A percentile compares a stretch with the other conserved stretches of the same genome.
phyloP scores from a whole-genome alignment of 192 early-diverging fungal species.

The Coemansia sp. region DNA sequence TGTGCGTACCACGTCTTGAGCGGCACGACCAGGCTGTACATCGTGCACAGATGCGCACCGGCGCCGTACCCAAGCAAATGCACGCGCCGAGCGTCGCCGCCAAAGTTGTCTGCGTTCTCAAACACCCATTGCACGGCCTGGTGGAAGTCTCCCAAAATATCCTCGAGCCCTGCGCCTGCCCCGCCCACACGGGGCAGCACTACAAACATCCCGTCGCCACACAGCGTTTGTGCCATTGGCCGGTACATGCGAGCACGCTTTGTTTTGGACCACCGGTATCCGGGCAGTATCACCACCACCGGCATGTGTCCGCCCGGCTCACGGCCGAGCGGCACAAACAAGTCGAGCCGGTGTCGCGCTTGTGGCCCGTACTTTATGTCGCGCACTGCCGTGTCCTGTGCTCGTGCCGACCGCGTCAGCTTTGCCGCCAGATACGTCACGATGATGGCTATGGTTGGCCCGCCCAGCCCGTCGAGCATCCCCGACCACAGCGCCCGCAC shows the following conservation, averaged over 20 bases:
- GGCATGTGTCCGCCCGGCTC: conserved; percentile 20
- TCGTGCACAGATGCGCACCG: conserved; percentile 49
- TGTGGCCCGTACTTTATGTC: conserved; percentile 54
- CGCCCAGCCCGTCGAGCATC: conserved; percentile 54
- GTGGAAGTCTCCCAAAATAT: conserved; percentile 48
- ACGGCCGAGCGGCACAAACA: conserved; percentile 44
- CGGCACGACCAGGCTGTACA: conserved; percentile 54
- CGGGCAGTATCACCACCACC: conserved; percentile 45
- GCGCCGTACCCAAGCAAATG: conserved; percentile 52
- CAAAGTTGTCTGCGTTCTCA: conserved; percentile 45
- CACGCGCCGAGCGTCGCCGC: conserved; percentile 47
- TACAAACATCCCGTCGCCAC: conserved; percentile 52
- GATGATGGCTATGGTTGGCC: conserved; percentile 45
- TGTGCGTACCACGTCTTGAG: conserved; percentile 53
- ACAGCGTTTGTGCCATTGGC: conserved; percentile 56
- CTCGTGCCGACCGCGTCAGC: conserved; percentile 39
- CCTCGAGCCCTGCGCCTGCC: conserved; percentile 30
- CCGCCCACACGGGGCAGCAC: conserved; percentile 50
- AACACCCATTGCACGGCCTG: conserved; percentile 52
- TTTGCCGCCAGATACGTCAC: conserved; percentile 41
- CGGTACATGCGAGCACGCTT: conserved; percentile 53
- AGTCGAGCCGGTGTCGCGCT: conserved; percentile 48
- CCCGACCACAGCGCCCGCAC: conserved; percentile 48
- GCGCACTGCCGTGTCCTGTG: conserved; percentile 52
- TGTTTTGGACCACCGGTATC: conserved; percentile 51